Conservation (phyloP, 106 monocot species). For the Posidonia australis region DNA sequence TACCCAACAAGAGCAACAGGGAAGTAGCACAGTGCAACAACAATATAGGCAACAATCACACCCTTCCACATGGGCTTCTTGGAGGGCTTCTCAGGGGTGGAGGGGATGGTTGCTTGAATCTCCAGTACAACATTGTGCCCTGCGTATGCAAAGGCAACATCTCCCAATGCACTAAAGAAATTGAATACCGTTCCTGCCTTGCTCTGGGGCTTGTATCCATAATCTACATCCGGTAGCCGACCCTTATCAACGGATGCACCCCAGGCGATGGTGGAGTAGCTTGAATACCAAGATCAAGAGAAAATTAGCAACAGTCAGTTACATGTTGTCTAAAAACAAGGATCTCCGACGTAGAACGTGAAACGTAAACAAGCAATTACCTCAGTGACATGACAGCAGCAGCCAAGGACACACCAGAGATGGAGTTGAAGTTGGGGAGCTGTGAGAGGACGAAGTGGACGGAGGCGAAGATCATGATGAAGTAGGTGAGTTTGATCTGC, state of each 20-base stretch:
- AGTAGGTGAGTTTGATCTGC: conserved; percentile 29
- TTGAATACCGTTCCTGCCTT: conserved; percentile 6
- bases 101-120: not conserved
- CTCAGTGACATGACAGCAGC: not conserved
- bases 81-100: not conserved
- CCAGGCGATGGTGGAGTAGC: conserved; percentile 20
- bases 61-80: not conserved
- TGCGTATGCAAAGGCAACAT: conserved; percentile 5
- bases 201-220: conserved; percentile 1
- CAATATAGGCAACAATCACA: not conserved
- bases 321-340: no score
- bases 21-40: not conserved
- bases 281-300: no score
- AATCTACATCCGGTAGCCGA: not conserved
- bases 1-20: not conserved
- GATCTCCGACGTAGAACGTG: no score
- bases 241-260: conserved; percentile 6
- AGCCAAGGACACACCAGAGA: no score
- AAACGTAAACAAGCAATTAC: no score
- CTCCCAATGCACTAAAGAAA: conserved; percentile 10
- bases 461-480: conserved; percentile 42
- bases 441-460: no score
- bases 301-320: no score
- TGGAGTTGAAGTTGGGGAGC: no score
- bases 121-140: not conserved